Percentiles rank a stretch among this genome's conserved stretches.
These are phyloP conservation scores for Ampelocalamus luodianensis DNA, from an alignment of 176 grass and related monocot species.

Conservation along the genomic window DNA sequence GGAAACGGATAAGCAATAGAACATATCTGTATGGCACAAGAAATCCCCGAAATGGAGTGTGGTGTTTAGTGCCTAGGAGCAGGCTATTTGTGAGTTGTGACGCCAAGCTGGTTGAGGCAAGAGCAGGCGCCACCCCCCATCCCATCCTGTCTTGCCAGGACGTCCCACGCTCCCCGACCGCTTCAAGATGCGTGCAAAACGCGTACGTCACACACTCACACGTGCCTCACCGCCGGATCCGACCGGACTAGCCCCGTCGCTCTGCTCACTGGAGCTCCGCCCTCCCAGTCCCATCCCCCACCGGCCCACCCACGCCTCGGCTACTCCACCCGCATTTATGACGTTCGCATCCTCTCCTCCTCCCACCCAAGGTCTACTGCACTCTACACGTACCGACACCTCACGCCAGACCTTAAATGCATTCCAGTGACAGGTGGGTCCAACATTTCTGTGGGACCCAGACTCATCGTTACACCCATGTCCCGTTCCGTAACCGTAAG, in stretches of 20 bases:
- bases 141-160: background rate
- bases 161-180: background rate
- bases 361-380: too few relatives aligned
- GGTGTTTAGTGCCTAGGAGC: background rate
- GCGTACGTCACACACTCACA: background rate
- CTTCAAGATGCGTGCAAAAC: background rate
- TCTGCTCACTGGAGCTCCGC: too few relatives aligned
- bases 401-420: background rate
- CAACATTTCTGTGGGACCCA: accelerated
- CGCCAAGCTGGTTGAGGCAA: background rate
- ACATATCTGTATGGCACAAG: background rate
- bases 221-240: background rate
- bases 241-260: background rate
- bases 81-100: background rate
- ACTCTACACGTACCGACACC: background rate
- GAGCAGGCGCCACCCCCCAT: background rate
- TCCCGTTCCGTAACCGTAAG: background rate
- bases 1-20: background rate
- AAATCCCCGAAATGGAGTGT: background rate
- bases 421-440: background rate
- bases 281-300: background rate
- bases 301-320: conserved; percentile 32
- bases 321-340: conserved; percentile 24
- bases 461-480: background rate
- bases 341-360: background rate